Percentiles rank a stretch among this genome's conserved stretches.
phyloP scores from a whole-genome alignment of 108 stramenopile species.

The Skeletonema marinoi region DNA sequence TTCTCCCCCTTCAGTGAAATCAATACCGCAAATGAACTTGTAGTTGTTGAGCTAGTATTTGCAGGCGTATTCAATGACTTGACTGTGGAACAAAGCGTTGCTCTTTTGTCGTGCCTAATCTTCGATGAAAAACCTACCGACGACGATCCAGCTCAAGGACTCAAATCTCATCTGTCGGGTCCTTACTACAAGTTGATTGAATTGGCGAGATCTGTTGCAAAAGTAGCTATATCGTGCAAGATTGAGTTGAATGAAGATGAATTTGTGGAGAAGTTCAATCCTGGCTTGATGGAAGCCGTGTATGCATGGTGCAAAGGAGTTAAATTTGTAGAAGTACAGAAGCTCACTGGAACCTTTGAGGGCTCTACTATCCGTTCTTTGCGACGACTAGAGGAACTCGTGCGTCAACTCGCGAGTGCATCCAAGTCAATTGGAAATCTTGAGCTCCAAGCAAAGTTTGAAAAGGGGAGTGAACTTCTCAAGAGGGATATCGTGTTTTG shows the following conservation, averaged over 20 bases:
- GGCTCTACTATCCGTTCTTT: conserved; percentile 96
- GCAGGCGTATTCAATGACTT: conserved; percentile 96
- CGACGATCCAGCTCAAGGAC: conserved; percentile 73
- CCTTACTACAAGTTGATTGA: conserved; percentile 86
- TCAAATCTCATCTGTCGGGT: conserved; percentile 74
- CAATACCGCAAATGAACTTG: conserved; percentile 96
- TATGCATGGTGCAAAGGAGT: conserved; percentile 97
- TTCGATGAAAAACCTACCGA: conserved; percentile 83
- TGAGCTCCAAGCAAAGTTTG: conserved; percentile 93
- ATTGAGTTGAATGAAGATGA: conserved; percentile 91
- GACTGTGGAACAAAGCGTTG: conserved; percentile 89
- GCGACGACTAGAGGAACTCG: conserved; percentile 95
- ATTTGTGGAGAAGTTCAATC: conserved; percentile 89
- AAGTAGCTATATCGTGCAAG: conserved; percentile 85
- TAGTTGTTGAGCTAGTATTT: conserved; percentile 96
- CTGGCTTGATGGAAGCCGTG: conserved; percentile 96
- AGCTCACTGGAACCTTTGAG: conserved; percentile 95
- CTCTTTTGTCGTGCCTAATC: conserved; percentile 92
- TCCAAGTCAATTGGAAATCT: conserved; percentile 94
- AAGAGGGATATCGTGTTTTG: conserved; percentile 99
- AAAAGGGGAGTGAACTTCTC: conserved; percentile 90
- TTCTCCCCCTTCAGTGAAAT: conserved; percentile 60
- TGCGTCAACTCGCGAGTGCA: conserved; percentile 93
- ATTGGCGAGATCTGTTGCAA: conserved; percentile 85
- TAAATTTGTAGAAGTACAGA: conserved; percentile 95